Conservation (phyloP, 345 rosid genomes). For the Camelina laxa region DNA sequence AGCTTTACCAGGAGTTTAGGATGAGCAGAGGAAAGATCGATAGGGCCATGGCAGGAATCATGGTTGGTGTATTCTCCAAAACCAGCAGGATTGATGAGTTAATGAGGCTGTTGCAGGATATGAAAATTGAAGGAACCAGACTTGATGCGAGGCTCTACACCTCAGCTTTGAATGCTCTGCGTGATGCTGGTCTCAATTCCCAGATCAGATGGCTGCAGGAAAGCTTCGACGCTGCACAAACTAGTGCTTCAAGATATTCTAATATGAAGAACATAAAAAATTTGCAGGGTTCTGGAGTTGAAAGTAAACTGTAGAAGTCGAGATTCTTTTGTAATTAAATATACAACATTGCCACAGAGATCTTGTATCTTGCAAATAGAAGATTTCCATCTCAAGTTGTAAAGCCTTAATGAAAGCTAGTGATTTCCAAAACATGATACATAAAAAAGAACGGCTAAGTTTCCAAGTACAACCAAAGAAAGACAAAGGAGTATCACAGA, state of each 20-base stretch:
- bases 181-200: conserved; percentile 70
- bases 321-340: conserved; percentile 33
- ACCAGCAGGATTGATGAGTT: conserved; percentile 66
- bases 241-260: conserved; percentile 25
- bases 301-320: conserved; percentile 21
- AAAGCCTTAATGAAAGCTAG: conserved; percentile 18
- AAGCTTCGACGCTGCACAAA: conserved; percentile 50
- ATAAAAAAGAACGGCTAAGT: conserved; percentile 22
- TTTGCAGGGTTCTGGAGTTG: conserved; percentile 15
- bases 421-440: conserved; percentile 26
- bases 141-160: conserved; percentile 69
- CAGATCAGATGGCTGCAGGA: conserved; percentile 73
- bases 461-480: conserved; percentile 33
- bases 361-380: conserved; percentile 35
- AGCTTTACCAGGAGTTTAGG: conserved; percentile 66
- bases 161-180: conserved; percentile 72
- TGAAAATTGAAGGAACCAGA: conserved; percentile 61
- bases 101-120: conserved; percentile 71
- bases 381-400: conserved; percentile 32
- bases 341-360: conserved; percentile 10
- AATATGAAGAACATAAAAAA: conserved; percentile 9
- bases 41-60: conserved; percentile 77
- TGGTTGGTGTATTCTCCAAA: conserved; percentile 88
- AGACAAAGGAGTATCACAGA: conserved; percentile 21
- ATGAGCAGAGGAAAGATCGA: conserved; percentile 61